Conservation (phyloP, 441 rosid genomes). For the Eruca vesicaria region DNA sequence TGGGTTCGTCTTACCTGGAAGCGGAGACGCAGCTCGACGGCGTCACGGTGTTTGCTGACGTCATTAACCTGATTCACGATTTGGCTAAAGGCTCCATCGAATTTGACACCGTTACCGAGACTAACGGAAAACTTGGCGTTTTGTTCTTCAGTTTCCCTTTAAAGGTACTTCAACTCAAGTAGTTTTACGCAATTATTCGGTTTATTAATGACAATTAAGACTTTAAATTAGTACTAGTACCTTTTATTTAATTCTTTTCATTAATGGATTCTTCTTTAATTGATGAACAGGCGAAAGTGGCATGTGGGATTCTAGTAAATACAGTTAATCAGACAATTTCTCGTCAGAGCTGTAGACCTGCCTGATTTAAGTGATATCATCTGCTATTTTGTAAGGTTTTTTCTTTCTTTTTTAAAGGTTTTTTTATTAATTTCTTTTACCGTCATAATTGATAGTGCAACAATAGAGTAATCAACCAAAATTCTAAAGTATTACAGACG, state of each 20-base stretch:
- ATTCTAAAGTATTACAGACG: no score
- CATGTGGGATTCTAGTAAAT: slow-evolving; percentile 46
- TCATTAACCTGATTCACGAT: slow-evolving; percentile 49
- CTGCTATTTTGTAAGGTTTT: neutral
- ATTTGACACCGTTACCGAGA: slow-evolving; percentile 54
- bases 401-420: no score
- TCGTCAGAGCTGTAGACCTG: slow-evolving; percentile 45
- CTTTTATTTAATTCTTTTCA: neutral
- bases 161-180: slow-evolving; percentile 31
- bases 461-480: neutral
- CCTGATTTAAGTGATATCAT: slow-evolving; percentile 11
- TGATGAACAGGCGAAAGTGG: slow-evolving; percentile 37
- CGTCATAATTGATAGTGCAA: neutral
- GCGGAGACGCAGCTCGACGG: slow-evolving; percentile 50
- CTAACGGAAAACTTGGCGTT: slow-evolving; percentile 51
- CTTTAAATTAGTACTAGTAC: neutral
- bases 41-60: slow-evolving; percentile 48
- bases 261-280: neutral
- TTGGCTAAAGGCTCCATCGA: slow-evolving; percentile 55
- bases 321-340: slow-evolving; percentile 46
- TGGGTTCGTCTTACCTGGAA: slow-evolving; percentile 50
- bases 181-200: slow-evolving; percentile 18
- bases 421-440: neutral
- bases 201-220: neutral
- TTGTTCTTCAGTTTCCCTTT: slow-evolving; percentile 48